Conservation (phyloP, 2,329 filamentous ascomycete genomes). For the Clarireedia paspali region DNA sequence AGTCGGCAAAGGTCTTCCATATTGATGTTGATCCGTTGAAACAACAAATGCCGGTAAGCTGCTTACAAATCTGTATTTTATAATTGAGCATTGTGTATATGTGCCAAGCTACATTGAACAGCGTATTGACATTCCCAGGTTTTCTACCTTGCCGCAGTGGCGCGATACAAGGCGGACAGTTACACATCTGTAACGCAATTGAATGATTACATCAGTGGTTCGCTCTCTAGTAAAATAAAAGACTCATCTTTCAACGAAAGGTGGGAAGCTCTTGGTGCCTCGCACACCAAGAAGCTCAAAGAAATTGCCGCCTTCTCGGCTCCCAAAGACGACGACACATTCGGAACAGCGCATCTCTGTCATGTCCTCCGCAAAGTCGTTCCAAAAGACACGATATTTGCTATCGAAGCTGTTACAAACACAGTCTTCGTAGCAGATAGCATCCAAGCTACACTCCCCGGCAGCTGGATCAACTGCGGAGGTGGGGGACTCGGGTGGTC, state of each 20-base stretch:
- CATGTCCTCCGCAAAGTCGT: slow-evolving; percentile 43
- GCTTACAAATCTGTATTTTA: not conserved
- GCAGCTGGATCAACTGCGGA: slow-evolving; percentile 74
- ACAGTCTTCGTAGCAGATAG: slow-evolving; percentile 62
- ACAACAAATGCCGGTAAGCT: slow-evolving; percentile 31
- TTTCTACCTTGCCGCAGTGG: slow-evolving; percentile 60
- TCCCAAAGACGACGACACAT: slow-evolving; percentile 52
- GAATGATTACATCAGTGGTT: slow-evolving; percentile 48
- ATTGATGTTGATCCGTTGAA: slow-evolving; percentile 60
- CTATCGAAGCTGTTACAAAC: slow-evolving; percentile 72
- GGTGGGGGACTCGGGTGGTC: slow-evolving; percentile 77
- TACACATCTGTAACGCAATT: slow-evolving; percentile 62
- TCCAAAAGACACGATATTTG: slow-evolving; percentile 63
- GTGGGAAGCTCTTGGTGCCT: slow-evolving; percentile 47
- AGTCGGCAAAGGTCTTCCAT: slow-evolving; percentile 50
- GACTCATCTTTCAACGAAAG: slow-evolving; percentile 33
- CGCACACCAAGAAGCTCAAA: slow-evolving; percentile 51
- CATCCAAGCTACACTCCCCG: slow-evolving; percentile 57
- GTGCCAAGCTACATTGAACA: slow-evolving; percentile 8
- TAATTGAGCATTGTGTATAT: not conserved
- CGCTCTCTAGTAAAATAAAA: slow-evolving; percentile 36
- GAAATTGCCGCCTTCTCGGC: slow-evolving; percentile 48
- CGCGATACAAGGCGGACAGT: slow-evolving; percentile 60
- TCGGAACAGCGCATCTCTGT: slow-evolving; percentile 43
- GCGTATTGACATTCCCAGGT: slow-evolving; percentile 28